These are phyloP conservation scores for Trametes cinnabarina DNA, from an alignment of 768 basidiomycete genomes.

Conservation along the genomic window DNA sequence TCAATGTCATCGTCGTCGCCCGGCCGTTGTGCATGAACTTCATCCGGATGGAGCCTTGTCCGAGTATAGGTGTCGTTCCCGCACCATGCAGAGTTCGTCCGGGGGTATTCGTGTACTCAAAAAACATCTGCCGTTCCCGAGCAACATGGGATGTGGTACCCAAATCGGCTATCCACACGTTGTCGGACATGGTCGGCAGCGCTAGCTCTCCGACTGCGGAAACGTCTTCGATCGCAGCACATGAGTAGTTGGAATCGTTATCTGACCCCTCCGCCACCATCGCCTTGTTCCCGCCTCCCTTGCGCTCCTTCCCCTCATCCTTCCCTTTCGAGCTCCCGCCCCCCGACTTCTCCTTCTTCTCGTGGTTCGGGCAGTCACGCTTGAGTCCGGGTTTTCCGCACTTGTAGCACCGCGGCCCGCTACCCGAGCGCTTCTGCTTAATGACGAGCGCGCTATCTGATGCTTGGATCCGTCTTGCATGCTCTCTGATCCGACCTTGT, in stretches of 20 bases:
- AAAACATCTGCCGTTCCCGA: constrained; percentile 9
- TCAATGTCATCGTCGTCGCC: not conserved
- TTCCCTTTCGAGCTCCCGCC: not conserved
- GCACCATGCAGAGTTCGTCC: constrained; percentile 12
- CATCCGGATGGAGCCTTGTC: constrained; percentile 13
- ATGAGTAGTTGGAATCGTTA: constrained; percentile 1
- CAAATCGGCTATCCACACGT: constrained; percentile 20
- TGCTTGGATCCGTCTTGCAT: not conserved
- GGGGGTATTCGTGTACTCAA: not conserved
- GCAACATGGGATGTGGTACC: constrained; percentile 14
- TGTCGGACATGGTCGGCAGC: not conserved
- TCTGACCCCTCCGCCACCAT: not conserved
- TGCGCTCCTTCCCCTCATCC: not conserved
- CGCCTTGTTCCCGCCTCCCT: not conserved
- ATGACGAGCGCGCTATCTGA: not conserved
- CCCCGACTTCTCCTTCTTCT: not conserved
- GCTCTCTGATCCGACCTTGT: not conserved
- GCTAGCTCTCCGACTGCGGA: not conserved
- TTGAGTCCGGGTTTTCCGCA: constrained; percentile 8
- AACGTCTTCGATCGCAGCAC: not conserved
- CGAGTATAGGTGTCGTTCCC: constrained; percentile 14
- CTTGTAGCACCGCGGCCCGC: not conserved
- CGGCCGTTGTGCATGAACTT: not conserved
- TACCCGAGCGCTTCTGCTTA: not conserved
- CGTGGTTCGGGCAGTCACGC: constrained; percentile 13